These are phyloP conservation scores for Neurospora sp. DNA, from an alignment of 495 filamentous ascomycete genomes.

Conservation along the genomic window DNA sequence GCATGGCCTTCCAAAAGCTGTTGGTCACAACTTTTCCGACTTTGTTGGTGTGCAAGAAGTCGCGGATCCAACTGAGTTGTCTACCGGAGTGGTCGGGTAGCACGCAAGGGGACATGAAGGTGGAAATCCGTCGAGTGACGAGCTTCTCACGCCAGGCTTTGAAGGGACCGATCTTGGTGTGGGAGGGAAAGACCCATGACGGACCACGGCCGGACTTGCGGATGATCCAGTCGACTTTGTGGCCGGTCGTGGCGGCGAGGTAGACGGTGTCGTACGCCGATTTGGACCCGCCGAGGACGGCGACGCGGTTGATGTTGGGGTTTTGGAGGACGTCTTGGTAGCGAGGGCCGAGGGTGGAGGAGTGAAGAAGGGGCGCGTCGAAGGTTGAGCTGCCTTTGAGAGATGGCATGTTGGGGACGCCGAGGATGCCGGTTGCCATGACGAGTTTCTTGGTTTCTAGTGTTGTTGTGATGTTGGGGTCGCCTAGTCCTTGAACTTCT, in stretches of 20 bases:
- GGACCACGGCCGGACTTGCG: constrained; percentile 61
- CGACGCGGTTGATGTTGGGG: constrained; percentile 23
- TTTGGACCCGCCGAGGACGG: constrained; percentile 59
- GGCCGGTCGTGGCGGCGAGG: constrained; percentile 46
- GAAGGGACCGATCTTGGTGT: constrained; percentile 17
- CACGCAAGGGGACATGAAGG: constrained; percentile 17
- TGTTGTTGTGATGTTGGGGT: not conserved
- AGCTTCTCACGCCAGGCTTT: constrained; percentile 30
- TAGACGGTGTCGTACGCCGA: constrained; percentile 68
- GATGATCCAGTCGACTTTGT: constrained; percentile 62
- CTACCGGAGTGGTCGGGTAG: constrained; percentile 13
- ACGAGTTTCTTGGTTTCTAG: constrained; percentile 44
- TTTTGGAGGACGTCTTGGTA: constrained; percentile 12
- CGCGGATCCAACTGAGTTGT: constrained; percentile 9
- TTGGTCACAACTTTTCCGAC: constrained; percentile 51
- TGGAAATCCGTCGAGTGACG: constrained; percentile 37
- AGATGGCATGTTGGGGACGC: constrained; percentile 43
- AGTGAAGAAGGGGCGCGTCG: constrained; percentile 50
- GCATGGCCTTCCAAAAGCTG: constrained; percentile 50
- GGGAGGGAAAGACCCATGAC: constrained; percentile 47
- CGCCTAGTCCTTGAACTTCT: not conserved
- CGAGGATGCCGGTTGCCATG: constrained; percentile 61
- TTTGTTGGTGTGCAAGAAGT: constrained; percentile 40
- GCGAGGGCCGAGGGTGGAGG: constrained; percentile 36
- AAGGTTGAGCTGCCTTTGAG: constrained; percentile 40